These are phyloP conservation scores for Macrotyloma uniflorum DNA, from an alignment of 306 rosid species.

Conservation along the genomic window DNA sequence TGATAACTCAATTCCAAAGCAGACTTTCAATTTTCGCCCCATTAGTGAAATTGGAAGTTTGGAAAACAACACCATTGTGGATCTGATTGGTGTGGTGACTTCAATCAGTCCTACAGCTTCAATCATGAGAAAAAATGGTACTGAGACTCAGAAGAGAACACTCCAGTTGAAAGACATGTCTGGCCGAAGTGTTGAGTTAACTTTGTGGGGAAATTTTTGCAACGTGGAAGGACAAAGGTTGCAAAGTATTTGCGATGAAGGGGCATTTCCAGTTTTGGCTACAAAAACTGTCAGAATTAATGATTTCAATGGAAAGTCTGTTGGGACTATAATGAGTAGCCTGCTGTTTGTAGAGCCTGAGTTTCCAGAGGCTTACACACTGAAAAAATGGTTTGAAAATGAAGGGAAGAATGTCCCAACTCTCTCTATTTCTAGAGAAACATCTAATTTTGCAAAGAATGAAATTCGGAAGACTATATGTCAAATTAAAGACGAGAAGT, in stretches of 20 bases:
- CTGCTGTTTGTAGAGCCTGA: conserved; percentile 81
- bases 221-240: conserved; percentile 74
- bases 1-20: conserved; percentile 70
- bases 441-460: conserved; percentile 45
- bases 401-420: conserved; percentile 72
- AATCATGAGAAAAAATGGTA: conserved; percentile 81
- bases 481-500: conserved; percentile 88
- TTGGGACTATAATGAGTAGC: conserved; percentile 71
- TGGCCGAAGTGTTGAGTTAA: conserved; percentile 74
- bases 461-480: conserved; percentile 69
- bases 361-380: conserved; percentile 54
- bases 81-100: conserved; percentile 78
- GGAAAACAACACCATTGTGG: conserved; percentile 65
- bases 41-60: conserved; percentile 68
- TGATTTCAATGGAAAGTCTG: conserved; percentile 81
- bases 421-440: conserved; percentile 74
- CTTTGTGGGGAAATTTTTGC: conserved; percentile 85
- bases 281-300: conserved; percentile 77
- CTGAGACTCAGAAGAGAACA: conserved; percentile 79
- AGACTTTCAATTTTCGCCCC: conserved; percentile 62
- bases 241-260: conserved; percentile 79
- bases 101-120: conserved; percentile 69
- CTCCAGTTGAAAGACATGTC: conserved; percentile 89
- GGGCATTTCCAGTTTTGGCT: conserved; percentile 74
- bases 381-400: conserved; percentile 74